Evolutionary conservation across 2,329 filamentous ascomycete genomes (phyloP).

Genomic region (Delphinella strobiligena): DNA sequence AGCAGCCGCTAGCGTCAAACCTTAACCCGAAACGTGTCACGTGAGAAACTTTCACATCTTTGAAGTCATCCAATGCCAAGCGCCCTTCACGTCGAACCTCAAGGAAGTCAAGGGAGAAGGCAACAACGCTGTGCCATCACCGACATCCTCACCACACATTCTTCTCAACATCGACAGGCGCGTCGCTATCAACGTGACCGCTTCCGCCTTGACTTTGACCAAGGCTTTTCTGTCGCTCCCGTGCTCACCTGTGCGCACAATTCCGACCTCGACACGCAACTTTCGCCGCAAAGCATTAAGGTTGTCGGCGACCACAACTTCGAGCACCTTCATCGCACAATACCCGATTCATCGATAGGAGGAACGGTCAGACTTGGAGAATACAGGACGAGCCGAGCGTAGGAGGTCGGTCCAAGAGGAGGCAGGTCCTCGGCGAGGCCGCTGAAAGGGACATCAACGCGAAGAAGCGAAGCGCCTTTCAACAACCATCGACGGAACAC

Average conservation of each 20-base stretch:
- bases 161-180: constrained; percentile 19
- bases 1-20: too few relatives aligned
- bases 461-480: neutral
- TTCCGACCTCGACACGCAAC: neutral
- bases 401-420: constrained; percentile 9
- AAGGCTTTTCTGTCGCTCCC: neutral
- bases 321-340: neutral
- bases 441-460: constrained; percentile 13
- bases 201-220: neutral
- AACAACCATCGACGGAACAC: neutral
- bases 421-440: constrained; percentile 19
- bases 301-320: neutral
- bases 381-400: neutral
- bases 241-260: neutral
- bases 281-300: neutral
- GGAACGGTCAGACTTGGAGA: neutral
- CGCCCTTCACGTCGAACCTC: neutral
- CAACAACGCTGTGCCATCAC: constrained; percentile 3
- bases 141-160: constrained; percentile 12
- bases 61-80: neutral
- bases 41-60: neutral
- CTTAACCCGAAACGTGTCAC: too few relatives aligned
- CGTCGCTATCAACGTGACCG: constrained; percentile 14
- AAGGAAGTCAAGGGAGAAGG: constrained; percentile 1
- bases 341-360: neutral